phyloP scores from a whole-genome alignment of 805 yeast genomes.

The Starmerella cellae region DNA sequence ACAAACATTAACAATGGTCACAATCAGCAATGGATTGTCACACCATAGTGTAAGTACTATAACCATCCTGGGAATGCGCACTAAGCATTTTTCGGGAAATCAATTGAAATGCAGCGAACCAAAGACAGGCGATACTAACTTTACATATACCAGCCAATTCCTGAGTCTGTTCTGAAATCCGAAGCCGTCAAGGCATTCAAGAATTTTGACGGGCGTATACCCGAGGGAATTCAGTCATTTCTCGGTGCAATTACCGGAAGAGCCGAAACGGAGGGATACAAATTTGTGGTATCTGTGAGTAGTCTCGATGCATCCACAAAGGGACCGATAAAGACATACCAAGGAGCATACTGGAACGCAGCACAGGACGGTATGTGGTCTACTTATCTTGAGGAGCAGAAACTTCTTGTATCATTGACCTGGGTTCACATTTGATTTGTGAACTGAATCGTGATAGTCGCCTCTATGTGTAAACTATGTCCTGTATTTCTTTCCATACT shows the following conservation, averaged over 20 bases:
- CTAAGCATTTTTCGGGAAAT: background rate
- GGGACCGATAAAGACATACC: conserved; percentile 15
- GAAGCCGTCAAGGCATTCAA: conserved; percentile 10
- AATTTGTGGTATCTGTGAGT: conserved; percentile 17
- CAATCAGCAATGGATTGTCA: conserved; percentile 13
- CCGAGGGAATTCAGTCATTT: conserved; percentile 8
- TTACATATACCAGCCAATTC: conserved; percentile 18
- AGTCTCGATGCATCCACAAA: conserved; percentile 8
- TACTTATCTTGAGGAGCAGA: conserved; percentile 2
- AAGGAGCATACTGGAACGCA: conserved; percentile 23
- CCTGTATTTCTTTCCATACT: too few relatives aligned
- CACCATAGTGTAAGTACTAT: background rate
- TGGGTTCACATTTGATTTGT: conserved; percentile 18
- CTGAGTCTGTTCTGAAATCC: conserved; percentile 9
- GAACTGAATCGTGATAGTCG: too few relatives aligned
- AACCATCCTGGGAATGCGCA: background rate
- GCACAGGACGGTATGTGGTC: conserved; percentile 22
- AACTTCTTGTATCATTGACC: conserved; percentile 14
- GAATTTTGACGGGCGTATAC: background rate
- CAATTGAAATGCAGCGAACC: background rate
- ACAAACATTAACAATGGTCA: conserved; percentile 5
- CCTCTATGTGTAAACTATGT: too few relatives aligned
- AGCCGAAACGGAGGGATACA: conserved; percentile 18
- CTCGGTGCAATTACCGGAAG: conserved; percentile 7
- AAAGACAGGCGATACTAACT: too few relatives aligned